Conservation (phyloP, 176 grass and related monocot species). For the Eleusine coracana region DNA sequence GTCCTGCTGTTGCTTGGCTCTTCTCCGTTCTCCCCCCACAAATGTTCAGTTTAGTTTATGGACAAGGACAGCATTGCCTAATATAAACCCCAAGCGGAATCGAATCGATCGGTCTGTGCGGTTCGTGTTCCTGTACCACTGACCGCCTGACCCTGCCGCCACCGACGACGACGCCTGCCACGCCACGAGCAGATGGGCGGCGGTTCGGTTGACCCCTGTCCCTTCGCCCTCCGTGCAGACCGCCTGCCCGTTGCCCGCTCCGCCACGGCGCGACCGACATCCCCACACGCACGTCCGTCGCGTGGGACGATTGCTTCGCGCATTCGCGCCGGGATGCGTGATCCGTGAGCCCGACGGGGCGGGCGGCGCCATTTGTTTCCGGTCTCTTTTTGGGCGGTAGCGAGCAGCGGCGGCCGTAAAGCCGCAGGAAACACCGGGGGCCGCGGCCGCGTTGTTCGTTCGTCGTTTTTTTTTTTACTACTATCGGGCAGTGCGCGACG, state of each 20-base stretch:
- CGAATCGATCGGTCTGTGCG: not conserved
- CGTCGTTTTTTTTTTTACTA: not conserved
- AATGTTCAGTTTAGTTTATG: not conserved
- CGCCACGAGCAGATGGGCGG: not conserved
- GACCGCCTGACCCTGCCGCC: not conserved
- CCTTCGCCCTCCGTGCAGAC: not conserved
- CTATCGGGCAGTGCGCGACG: not conserved
- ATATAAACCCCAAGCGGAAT: not conserved
- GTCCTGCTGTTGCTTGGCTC: not conserved
- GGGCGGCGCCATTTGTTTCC: not conserved
- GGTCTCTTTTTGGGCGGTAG: not conserved
- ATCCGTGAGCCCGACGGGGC: too few species aligned
- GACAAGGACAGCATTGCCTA: not conserved
- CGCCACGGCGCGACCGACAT: not conserved
- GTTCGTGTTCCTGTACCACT: not conserved
- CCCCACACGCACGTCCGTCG: not conserved
- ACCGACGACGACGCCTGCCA: not conserved
- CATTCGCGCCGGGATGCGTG: not conserved
- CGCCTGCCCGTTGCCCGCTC: not conserved
- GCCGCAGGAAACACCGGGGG: constrained; percentile 18
- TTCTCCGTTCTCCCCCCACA: not conserved
- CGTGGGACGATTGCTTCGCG: not conserved
- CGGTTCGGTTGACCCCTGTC: not conserved
- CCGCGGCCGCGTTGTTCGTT: not conserved
- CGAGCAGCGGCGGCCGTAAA: constrained; percentile 30